Evolutionary conservation across 129 eudicot species (phyloP).

Genomic region (Flaveria brownii): DNA sequence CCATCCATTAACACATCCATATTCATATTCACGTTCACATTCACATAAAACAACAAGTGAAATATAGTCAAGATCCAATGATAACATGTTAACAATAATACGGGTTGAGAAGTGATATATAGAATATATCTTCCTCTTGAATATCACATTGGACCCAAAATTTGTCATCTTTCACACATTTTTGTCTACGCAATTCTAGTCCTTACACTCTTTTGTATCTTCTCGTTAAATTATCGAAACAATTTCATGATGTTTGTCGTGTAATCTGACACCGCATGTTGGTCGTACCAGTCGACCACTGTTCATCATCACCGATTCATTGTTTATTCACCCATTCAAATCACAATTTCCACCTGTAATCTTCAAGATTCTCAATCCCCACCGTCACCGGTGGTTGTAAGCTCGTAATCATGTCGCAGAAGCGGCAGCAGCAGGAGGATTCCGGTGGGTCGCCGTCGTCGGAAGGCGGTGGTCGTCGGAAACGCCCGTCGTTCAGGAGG

Average conservation of each 20-base stretch:
- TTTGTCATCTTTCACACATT: slow-evolving; percentile 29
- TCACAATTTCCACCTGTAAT: too few relatives aligned
- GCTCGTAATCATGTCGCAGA: slow-evolving; percentile 37
- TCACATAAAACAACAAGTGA: too few relatives aligned
- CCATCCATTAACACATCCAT: too few relatives aligned
- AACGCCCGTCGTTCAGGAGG: slow-evolving; percentile 41
- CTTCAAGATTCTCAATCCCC: too few relatives aligned
- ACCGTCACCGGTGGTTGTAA: neutral
- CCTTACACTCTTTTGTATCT: slow-evolving; percentile 28
- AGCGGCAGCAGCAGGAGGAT: slow-evolving; percentile 36
- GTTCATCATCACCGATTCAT: slow-evolving; percentile 25
- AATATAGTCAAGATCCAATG: too few relatives aligned
- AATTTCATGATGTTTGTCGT: slow-evolving; percentile 17
- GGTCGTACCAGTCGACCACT: slow-evolving; percentile 28
- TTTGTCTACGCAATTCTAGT: slow-evolving; percentile 7
- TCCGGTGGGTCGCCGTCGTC: neutral
- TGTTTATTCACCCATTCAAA: slow-evolving; percentile 14
- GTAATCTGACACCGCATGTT: slow-evolving; percentile 43
- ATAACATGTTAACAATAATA: too few relatives aligned
- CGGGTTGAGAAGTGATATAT: too few relatives aligned
- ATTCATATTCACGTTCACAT: too few relatives aligned
- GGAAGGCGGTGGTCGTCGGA: slow-evolving; percentile 27
- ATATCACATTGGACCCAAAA: neutral
- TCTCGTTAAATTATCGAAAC: slow-evolving; percentile 22
- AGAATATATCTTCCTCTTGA: too few relatives aligned